A percentile compares a stretch with the other conserved stretches of the same genome.
Evolutionary conservation across 768 basidiomycete species (phyloP).

Genomic region (Russula compacta): DNA sequence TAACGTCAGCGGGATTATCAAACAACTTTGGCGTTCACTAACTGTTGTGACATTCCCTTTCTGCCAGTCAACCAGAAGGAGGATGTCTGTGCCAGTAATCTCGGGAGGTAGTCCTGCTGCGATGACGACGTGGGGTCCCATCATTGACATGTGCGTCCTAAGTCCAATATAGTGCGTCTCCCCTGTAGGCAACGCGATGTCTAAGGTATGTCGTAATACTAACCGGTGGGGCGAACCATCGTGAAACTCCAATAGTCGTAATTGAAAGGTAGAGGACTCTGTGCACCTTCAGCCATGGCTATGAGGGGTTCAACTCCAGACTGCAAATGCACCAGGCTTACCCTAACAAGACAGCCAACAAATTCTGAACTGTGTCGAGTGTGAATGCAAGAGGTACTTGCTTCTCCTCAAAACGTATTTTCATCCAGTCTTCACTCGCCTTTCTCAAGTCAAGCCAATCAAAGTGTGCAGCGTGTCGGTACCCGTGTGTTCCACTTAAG

Average conservation of each 20-base stretch:
- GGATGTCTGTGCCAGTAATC: neutral
- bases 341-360: neutral
- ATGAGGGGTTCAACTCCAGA: neutral
- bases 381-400: neutral
- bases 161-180: neutral
- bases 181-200: neutral
- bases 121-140: neutral
- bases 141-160: neutral
- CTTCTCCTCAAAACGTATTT: neutral
- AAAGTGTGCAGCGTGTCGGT: neutral
- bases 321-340: neutral
- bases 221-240: neutral
- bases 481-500: neutral
- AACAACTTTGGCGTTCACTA: neutral
- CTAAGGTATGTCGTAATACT: neutral
- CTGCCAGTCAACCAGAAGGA: slow-evolving; percentile 2
- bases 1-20: neutral
- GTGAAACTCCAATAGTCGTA: neutral
- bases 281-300: neutral
- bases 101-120: neutral
- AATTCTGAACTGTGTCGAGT: neutral
- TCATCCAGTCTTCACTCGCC: neutral
- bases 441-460: slow-evolving; percentile 2
- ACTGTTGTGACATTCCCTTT: neutral
- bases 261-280: slow-evolving; percentile 3